phyloP scores from a whole-genome alignment of 768 basidiomycete genomes.

The Clavaria fumosa region DNA sequence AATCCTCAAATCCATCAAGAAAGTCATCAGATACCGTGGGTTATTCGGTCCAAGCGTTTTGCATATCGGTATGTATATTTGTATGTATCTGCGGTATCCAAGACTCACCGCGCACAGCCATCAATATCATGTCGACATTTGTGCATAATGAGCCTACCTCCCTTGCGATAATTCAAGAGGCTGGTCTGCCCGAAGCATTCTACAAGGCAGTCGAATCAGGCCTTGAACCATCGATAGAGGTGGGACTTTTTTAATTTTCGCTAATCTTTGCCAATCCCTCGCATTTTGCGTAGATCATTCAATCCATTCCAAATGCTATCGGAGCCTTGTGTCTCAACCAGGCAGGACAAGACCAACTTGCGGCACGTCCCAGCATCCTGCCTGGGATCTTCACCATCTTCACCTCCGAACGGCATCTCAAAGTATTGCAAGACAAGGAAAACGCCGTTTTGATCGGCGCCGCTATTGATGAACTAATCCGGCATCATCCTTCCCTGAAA shows the following conservation, averaged over 20 bases:
- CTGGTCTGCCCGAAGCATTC: slow-evolving; percentile 75
- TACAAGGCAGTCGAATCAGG: slow-evolving; percentile 75
- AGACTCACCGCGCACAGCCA: slow-evolving; percentile 31
- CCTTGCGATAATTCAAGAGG: slow-evolving; percentile 82
- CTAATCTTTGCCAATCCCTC: slow-evolving; percentile 4
- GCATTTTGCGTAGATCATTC: slow-evolving; percentile 47
- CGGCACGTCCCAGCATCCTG: slow-evolving; percentile 66
- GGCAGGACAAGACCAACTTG: slow-evolving; percentile 67
- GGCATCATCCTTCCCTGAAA: slow-evolving; percentile 88
- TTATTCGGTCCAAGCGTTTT: slow-evolving; percentile 81
- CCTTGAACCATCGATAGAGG: slow-evolving; percentile 81
- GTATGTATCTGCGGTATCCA: slow-evolving; percentile 2
- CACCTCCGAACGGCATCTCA: slow-evolving; percentile 69
- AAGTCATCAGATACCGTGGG: slow-evolving; percentile 67
- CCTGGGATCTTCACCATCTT: slow-evolving; percentile 76
- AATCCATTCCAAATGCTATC: slow-evolving; percentile 88
- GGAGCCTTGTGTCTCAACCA: slow-evolving; percentile 94
- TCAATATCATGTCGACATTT: slow-evolving; percentile 93
- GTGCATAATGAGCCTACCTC: slow-evolving; percentile 98
- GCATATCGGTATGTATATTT: slow-evolving; percentile 48
- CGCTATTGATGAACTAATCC: slow-evolving; percentile 85
- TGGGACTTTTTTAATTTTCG: slow-evolving; percentile 14
- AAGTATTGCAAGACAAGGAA: slow-evolving; percentile 82
- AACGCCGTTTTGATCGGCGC: slow-evolving; percentile 81
- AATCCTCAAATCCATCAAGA: slow-evolving; percentile 71